Percentiles rank a stretch among this genome's conserved stretches.
phyloP scores from a whole-genome alignment of 1,139 yeast species.

The Pichia sp. region DNA sequence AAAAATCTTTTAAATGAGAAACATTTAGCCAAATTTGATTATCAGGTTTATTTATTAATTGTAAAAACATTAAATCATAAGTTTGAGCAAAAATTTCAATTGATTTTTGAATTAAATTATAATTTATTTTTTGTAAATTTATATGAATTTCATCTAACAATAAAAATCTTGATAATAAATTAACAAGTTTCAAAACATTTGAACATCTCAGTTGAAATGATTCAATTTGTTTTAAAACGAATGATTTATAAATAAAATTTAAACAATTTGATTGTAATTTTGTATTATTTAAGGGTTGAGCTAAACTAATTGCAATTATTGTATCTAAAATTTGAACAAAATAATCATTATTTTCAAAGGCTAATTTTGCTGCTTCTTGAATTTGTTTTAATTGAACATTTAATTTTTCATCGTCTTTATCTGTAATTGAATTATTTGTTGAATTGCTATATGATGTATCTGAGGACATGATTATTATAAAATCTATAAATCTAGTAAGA shows the following conservation, averaged over 20 bases:
- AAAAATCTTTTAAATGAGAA: constrained; percentile 37
- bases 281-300: constrained; percentile 19
- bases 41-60: constrained; percentile 20
- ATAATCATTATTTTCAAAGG: constrained; percentile 24
- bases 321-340: constrained; percentile 26
- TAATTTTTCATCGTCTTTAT: neutral
- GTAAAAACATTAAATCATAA: constrained; percentile 22
- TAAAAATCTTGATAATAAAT: constrained; percentile 20
- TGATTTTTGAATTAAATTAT: constrained; percentile 21
- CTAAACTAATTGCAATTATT: constrained; percentile 23
- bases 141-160: constrained; percentile 8
- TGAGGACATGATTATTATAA: neutral
- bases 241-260: constrained; percentile 23
- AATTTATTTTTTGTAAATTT: constrained; percentile 16
- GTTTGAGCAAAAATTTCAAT: constrained; percentile 23
- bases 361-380: constrained; percentile 25
- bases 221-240: constrained; percentile 17
- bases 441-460: neutral
- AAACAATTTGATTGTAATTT: constrained; percentile 22
- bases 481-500: too few relatives aligned
- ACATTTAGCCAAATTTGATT: constrained; percentile 30
- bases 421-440: too few relatives aligned
- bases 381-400: constrained; percentile 18
- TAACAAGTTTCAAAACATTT: constrained; percentile 19
- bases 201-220: constrained; percentile 18